phyloP scores from a whole-genome alignment of 768 basidiomycete species.

The Rhodotorula diobovata region DNA sequence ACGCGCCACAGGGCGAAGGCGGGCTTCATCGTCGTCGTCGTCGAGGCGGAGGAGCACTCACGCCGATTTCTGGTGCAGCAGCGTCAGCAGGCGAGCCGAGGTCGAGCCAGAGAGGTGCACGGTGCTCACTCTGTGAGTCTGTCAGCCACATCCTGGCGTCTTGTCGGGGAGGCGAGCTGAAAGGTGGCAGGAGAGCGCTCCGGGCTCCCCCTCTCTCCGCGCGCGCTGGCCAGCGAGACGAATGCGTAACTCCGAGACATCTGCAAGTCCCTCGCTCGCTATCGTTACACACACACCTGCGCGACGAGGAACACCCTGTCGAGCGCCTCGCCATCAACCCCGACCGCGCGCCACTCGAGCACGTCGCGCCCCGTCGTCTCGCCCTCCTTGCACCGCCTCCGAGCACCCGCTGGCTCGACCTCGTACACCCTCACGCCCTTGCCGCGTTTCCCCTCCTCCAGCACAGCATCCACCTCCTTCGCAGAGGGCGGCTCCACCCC shows the following conservation, averaged over 20 bases:
- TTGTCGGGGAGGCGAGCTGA: too few species aligned
- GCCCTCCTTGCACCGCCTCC: slow-evolving; percentile 6
- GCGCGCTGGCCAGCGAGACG: background rate
- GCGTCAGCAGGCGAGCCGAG: slow-evolving; percentile 34
- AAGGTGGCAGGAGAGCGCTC: too few species aligned
- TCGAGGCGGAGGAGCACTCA: too few species aligned
- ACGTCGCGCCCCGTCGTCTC: slow-evolving; percentile 10
- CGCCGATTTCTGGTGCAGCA: slow-evolving; percentile 8
- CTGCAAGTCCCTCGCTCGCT: background rate
- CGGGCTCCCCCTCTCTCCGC: background rate
- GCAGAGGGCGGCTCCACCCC: background rate
- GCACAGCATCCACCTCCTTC: background rate
- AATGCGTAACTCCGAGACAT: background rate
- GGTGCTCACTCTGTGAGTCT: slow-evolving; percentile 54
- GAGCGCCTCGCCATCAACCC: slow-evolving; percentile 12
- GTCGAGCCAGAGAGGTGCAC: background rate
- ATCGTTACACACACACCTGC: background rate
- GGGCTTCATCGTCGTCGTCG: background rate
- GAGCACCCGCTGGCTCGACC: background rate
- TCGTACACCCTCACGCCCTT: background rate
- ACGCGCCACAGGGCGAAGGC: too few species aligned
- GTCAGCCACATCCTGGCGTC: slow-evolving; percentile 47
- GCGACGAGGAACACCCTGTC: slow-evolving; percentile 25
- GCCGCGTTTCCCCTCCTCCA: background rate
- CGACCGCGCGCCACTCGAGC: slow-evolving; percentile 35